phyloP scores from a whole-genome alignment of 345 rosid species.

The Barbarea vulgaris region DNA sequence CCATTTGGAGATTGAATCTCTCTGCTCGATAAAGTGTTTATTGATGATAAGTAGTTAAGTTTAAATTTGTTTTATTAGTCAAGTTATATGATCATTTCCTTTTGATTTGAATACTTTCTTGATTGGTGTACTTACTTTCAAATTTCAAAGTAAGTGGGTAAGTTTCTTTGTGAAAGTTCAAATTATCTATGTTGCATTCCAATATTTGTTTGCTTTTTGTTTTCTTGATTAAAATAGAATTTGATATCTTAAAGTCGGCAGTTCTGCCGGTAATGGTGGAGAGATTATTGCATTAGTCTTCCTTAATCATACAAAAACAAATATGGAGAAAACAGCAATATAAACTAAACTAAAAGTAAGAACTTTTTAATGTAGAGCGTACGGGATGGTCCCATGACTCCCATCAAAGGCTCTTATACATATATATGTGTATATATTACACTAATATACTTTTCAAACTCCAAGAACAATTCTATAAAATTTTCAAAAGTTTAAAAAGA shows the following conservation, averaged over 20 bases:
- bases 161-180: slow-evolving; percentile 5
- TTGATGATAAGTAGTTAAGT: neutral
- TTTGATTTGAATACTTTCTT: slow-evolving; percentile 11
- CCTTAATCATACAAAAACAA: slow-evolving; percentile 23
- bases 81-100: neutral
- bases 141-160: neutral
- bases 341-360: neutral
- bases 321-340: neutral
- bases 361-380: neutral
- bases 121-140: slow-evolving; percentile 12
- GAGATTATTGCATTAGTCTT: slow-evolving; percentile 28
- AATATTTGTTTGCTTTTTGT: neutral
- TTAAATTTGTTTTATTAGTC: neutral
- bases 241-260: neutral
- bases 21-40: neutral
- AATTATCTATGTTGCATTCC: neutral
- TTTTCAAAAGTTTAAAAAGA: neutral
- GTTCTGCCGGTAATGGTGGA: slow-evolving; percentile 38
- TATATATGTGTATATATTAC: neutral
- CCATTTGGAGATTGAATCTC: slow-evolving; percentile 7
- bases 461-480: neutral
- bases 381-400: slow-evolving; percentile 1
- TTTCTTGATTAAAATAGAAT: neutral
- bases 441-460: neutral
- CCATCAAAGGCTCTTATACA: neutral